phyloP scores from a whole-genome alignment of 2,329 filamentous ascomycete genomes.

The Colletotrichum scovillei region DNA sequence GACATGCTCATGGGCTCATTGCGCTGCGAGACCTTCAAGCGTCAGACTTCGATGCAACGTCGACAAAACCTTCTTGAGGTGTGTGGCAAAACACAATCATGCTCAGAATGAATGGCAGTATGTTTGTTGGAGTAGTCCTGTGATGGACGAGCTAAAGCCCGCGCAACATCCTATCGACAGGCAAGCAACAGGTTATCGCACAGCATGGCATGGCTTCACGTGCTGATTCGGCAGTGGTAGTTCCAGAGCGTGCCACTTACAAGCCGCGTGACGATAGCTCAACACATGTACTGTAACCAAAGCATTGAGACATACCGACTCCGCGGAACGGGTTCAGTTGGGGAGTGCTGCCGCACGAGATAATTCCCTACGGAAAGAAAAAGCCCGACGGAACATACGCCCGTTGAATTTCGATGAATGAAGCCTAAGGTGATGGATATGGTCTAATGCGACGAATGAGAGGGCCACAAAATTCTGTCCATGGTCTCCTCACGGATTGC shows the following conservation, averaged over 20 bases:
- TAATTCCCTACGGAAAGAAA: background rate
- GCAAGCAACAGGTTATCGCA: background rate
- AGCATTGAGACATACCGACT: background rate
- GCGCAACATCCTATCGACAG: background rate
- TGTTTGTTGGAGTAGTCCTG: background rate
- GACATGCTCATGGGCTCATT: background rate
- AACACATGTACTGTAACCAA: background rate
- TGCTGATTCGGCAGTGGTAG: background rate
- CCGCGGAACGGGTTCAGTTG: background rate
- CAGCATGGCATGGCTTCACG: background rate
- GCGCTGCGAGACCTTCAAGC: background rate
- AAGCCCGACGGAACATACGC: background rate
- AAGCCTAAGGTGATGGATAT: background rate
- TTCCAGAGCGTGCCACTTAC: background rate
- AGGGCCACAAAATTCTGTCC: background rate
- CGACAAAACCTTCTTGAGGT: background rate
- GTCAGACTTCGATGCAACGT: background rate
- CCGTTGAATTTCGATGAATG: background rate
- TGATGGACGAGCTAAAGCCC: background rate
- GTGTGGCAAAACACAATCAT: background rate
- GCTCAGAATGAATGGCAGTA: background rate
- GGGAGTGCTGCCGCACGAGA: background rate
- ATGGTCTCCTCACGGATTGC: slow-evolving; percentile 17
- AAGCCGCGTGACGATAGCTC: background rate
- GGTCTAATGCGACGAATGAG: background rate